Base-by-base conservation (phyloP, 352 stramenopile genomes). In the Pythium pyrilobum region DNA sequence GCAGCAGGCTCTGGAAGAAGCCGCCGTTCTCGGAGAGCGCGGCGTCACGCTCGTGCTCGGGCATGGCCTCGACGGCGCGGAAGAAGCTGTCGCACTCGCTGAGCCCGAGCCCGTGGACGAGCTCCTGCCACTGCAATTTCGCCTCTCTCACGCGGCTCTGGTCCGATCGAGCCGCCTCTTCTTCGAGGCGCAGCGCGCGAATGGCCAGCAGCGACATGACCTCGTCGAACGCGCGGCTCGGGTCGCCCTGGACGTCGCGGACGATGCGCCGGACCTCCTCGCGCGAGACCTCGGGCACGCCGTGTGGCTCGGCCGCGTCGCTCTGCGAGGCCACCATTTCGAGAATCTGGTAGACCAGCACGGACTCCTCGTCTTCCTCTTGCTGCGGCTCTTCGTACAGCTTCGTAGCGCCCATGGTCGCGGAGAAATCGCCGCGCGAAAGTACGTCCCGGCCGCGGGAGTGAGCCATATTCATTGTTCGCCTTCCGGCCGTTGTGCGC, bases 1-100 rank as follows among this genome's bases (percentile, higher is more conserved):
- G 56, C 39, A 88, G 50, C 21, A 90, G 45, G 24, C 80, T 77
- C 64, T 90, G 77, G 27, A 89, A 67, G 32, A 87, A 89, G 0
- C 67, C 72, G 43, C 78, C 76, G 37, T 87, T 67, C 1, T 62
- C 67, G 12, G 62, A 60, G 7, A 87, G 51, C 7, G 83, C 52
- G 4, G 66, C 66, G 38, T 77, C 57, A 8, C 62, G 59, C 38
- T 90, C 77, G 8, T 49, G 38, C 12, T 80, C 62, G 1, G 71
- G 54, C 43, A 87, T 56, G n/a, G 61, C 52, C 28, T 81, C 54
- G 1, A 88, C 34, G 5, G 74, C 62, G n/a, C 45, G 29, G 27
- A 90, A 54, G 49, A 90, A 85, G 13, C 66, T 71, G 23, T 74
- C 71, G 62, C 68, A 66, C 31, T 83, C 50, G 12, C 59, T 56